Evolutionary conservation across 2,329 filamentous ascomycete genomes (phyloP).

Genomic region (Trichothecium roseum): DNA sequence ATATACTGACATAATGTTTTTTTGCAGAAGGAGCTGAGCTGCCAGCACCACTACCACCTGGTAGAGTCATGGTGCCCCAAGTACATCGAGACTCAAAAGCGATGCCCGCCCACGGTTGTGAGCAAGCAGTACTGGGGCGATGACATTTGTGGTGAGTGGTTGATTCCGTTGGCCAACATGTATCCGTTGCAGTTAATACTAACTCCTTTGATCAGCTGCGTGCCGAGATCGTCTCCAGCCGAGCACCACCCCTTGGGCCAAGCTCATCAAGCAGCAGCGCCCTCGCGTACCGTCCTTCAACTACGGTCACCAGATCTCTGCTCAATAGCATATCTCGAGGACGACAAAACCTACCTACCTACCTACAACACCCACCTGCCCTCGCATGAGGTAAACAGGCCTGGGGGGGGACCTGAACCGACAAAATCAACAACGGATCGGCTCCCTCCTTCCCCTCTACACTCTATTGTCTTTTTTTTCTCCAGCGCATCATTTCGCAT

Average conservation of each 20-base stretch:
- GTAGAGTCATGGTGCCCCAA: conserved; percentile 35
- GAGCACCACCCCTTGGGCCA: conserved; percentile 26
- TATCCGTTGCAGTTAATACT: background rate
- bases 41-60: conserved; percentile 38
- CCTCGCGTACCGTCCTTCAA: conserved; percentile 13
- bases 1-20: background rate
- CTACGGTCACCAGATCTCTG: conserved; percentile 16
- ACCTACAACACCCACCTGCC: no score
- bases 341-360: no score
- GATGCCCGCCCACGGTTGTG: conserved; percentile 30
- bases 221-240: conserved; percentile 28
- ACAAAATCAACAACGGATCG: no score
- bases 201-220: conserved; percentile 16
- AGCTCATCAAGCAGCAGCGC: conserved; percentile 23
- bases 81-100: conserved; percentile 32
- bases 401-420: no score
- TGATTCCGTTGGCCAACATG: conserved; percentile 1
- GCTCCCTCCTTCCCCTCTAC: no score
- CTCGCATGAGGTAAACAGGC: no score
- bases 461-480: no score
- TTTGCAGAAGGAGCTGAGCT: conserved; percentile 38
- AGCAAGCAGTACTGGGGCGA: conserved; percentile 37
- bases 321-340: conserved; percentile 12
- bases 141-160: conserved; percentile 31
- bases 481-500: no score